Conservation (phyloP, 192 early-diverging fungal species). For the Gonapodya prolifera region DNA sequence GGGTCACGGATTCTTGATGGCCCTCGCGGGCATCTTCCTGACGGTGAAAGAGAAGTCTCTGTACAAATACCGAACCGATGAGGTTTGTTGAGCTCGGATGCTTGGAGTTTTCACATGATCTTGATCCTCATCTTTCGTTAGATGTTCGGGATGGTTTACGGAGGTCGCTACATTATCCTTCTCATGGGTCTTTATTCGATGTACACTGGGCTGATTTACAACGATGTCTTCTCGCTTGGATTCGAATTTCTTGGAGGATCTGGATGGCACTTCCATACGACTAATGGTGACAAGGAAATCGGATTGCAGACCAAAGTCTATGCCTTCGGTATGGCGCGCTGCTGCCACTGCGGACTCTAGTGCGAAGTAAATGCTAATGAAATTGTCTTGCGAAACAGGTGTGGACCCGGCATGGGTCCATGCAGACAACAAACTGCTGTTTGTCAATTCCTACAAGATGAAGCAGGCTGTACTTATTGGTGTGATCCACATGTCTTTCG, state of each 20-base stretch:
- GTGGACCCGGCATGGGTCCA: slow-evolving; percentile 69
- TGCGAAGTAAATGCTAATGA: background rate
- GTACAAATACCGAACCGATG: slow-evolving; percentile 56
- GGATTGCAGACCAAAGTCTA: slow-evolving; percentile 56
- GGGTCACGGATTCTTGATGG: slow-evolving; percentile 85
- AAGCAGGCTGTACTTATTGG: slow-evolving; percentile 95
- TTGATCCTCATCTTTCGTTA: slow-evolving; percentile 11
- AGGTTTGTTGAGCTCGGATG: slow-evolving; percentile 37
- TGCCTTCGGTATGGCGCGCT: slow-evolving; percentile 47
- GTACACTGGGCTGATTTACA: slow-evolving; percentile 95
- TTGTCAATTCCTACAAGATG: slow-evolving; percentile 99
- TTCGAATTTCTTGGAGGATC: slow-evolving; percentile 53
- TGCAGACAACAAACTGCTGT: slow-evolving; percentile 85
- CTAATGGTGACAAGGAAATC: slow-evolving; percentile 37
- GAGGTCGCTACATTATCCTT: slow-evolving; percentile 93
- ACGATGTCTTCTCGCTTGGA: slow-evolving; percentile 87
- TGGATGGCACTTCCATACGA: slow-evolving; percentile 64
- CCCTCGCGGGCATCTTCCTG: slow-evolving; percentile 60
- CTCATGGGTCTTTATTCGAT: slow-evolving; percentile 97
- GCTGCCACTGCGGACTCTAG: background rate
- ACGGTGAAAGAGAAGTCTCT: slow-evolving; percentile 70
- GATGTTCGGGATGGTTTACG: slow-evolving; percentile 81
- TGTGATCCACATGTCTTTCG: slow-evolving; percentile 96
- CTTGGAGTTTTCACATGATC: background rate
- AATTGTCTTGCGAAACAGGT: background rate